A percentile compares a stretch with the other conserved stretches of the same genome.
Conservation (phyloP, 371 early-diverging fungal species). For the Syncephalis plumigaleata region DNA sequence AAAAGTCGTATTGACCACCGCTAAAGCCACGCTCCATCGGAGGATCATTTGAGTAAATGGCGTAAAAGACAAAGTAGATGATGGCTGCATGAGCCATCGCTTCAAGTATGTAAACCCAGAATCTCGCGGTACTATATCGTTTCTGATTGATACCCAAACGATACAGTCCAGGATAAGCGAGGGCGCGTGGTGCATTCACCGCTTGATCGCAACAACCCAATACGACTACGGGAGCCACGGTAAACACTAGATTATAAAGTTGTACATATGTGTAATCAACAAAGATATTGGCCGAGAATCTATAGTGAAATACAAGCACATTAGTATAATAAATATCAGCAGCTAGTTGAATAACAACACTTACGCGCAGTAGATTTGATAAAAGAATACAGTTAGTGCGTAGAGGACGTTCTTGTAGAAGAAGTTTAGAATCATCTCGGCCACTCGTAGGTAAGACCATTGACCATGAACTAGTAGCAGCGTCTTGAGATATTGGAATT, state of each 20-base stretch:
- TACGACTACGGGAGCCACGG: constrained; percentile 45
- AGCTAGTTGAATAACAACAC: constrained; percentile 1
- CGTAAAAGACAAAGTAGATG: constrained; percentile 37
- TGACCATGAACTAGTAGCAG: constrained; percentile 73
- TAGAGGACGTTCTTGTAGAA: constrained; percentile 89
- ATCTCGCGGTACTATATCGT: constrained; percentile 34
- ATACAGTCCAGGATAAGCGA: constrained; percentile 46
- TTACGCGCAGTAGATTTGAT: constrained; percentile 58
- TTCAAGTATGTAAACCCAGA: constrained; percentile 44
- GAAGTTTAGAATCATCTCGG: constrained; percentile 78
- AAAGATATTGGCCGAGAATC: constrained; percentile 63
- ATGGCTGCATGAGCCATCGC: constrained; percentile 53
- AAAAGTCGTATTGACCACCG: constrained; percentile 28
- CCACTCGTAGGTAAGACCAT: constrained; percentile 76
- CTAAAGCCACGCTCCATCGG: constrained; percentile 18
- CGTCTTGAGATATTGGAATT: constrained; percentile 74
- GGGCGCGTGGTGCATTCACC: constrained; percentile 27
- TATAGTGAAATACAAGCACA: constrained; percentile 7
- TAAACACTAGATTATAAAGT: constrained; percentile 64
- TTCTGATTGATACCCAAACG: constrained; percentile 34
- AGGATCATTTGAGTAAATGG: constrained; percentile 17
- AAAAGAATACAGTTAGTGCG: constrained; percentile 71
- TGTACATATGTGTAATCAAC: constrained; percentile 76
- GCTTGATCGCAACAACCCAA: constrained; percentile 42
- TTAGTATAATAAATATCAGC: neutral